Base-by-base conservation (phyloP, 257 asterid species). In the Jaltomata sinuosa region DNA sequence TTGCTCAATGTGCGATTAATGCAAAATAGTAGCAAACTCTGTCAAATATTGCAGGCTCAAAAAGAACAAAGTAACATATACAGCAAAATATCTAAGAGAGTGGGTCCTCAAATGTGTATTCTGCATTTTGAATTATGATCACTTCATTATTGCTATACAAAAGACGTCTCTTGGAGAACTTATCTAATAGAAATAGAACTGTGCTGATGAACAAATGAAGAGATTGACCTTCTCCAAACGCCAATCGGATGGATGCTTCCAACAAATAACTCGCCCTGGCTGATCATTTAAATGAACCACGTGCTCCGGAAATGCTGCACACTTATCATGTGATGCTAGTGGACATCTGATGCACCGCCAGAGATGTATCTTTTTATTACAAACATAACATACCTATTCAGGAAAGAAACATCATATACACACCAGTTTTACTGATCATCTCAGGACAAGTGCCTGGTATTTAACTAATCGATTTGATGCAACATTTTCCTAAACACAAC, bases 311-410 rank as follows among this genome's bases (percentile, higher is more conserved):
- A 94, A 96, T 85, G 99, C 93, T 32, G 91, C 93, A 85, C 99
- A 96, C 86, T 89, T 92, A 53, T 87, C 90, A 87, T 96, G 99
- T 25, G 90, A 91, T 84, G 99, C 98, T 55, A 89, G 84, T 67
- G 91, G 90, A 82, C 99, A 96, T 83, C 90, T 89, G 85, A 85
- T 84, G 92, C 99, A 96, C 83, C 97, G 90, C 98, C 93, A 91
- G 81, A 96, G 83, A 84, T 87, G 92, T 84, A 87, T 79, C 85
- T 87, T 94, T 88, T 92, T 95, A 85, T 92, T 92, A 84, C 99
- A 96, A 71, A 92, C 67, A 88, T 89, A 96, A 84, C 99, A 96
- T 69, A 86, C 97, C 99, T 96, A 92, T 62, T 81, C 84, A 85
- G 62, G 19, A 50, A 85, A 88, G 84, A 84, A 82, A 84, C 54